These are phyloP conservation scores for Torulaspora quercuum DNA, from an alignment of 805 yeast species.

Conservation along the genomic window DNA sequence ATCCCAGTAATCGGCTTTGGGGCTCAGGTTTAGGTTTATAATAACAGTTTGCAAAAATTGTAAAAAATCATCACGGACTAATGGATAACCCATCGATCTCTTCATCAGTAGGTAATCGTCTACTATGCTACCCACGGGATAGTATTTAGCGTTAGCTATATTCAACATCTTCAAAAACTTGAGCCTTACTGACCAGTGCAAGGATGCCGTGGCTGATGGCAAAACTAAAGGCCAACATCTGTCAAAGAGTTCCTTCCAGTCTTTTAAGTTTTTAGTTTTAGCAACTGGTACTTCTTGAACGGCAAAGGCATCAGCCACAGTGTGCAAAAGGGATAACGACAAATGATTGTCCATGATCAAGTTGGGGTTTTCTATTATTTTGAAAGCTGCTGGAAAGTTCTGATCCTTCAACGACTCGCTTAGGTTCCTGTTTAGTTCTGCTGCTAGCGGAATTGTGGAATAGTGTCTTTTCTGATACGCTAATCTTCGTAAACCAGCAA, in stretches of 20 bases:
- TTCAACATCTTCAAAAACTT: slow-evolving; percentile 21
- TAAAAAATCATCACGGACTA: slow-evolving; percentile 21
- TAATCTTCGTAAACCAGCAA: slow-evolving; percentile 30
- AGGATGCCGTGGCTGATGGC: slow-evolving; percentile 11
- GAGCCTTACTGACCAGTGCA: slow-evolving; percentile 25
- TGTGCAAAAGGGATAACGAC: slow-evolving; percentile 10
- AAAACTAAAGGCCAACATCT: slow-evolving; percentile 25
- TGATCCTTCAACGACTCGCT: slow-evolving; percentile 11
- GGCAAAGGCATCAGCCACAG: slow-evolving; percentile 13
- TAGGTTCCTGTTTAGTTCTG: slow-evolving; percentile 6
- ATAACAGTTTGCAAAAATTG: slow-evolving; percentile 18
- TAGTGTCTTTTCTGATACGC: slow-evolving; percentile 31
- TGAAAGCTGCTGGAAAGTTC: slow-evolving; percentile 16
- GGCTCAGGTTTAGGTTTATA: slow-evolving; percentile 9
- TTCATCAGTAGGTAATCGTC: slow-evolving; percentile 25
- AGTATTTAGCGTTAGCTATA: slow-evolving; percentile 12
- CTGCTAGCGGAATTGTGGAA: slow-evolving; percentile 19
- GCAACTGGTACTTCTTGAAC: slow-evolving; percentile 6
- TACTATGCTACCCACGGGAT: slow-evolving; percentile 13
- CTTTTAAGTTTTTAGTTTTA: slow-evolving; percentile 6
- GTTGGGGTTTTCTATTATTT: slow-evolving; percentile 1
- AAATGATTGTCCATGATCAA: slow-evolving; percentile 1
- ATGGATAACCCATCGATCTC: slow-evolving; percentile 16
- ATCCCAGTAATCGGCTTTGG: slow-evolving; percentile 16
- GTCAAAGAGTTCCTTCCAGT: slow-evolving; percentile 23